phyloP scores from a whole-genome alignment of 495 filamentous ascomycete genomes.

The Cetradonia linearis region DNA sequence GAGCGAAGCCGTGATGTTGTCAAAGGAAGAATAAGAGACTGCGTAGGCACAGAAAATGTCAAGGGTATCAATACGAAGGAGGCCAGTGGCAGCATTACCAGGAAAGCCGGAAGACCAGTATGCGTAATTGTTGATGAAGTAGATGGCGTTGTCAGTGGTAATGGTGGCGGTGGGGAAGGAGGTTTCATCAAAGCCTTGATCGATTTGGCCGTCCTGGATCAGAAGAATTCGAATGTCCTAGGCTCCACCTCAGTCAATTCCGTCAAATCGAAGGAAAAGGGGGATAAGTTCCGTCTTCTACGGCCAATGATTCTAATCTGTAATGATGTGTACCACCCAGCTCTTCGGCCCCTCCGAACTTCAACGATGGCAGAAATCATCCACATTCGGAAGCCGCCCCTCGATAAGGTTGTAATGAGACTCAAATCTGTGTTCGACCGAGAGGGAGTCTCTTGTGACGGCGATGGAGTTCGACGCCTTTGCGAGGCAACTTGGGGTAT shows the following conservation, averaged over 20 bases:
- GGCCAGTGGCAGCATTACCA: constrained; percentile 45
- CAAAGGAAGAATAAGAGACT: constrained; percentile 77
- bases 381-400: constrained; percentile 77
- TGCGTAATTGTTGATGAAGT: constrained; percentile 95
- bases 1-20: constrained; percentile 71
- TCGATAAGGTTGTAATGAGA: constrained; percentile 75
- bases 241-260: constrained; percentile 30
- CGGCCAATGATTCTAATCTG: constrained; percentile 88
- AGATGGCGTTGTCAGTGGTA: constrained; percentile 79
- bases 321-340: constrained; percentile 94
- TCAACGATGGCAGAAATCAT: constrained; percentile 78
- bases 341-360: constrained; percentile 71
- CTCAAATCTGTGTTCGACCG: constrained; percentile 73
- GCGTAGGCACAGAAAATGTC: constrained; percentile 83
- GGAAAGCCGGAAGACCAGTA: constrained; percentile 71
- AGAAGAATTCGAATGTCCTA: constrained; percentile 55
- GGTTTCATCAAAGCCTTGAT: constrained; percentile 94
- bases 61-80: constrained; percentile 64
- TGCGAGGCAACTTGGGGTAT: constrained; percentile 94
- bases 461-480: constrained; percentile 75
- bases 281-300: constrained; percentile 73
- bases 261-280: constrained; percentile 50
- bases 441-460: constrained; percentile 77
- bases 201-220: constrained; percentile 73
- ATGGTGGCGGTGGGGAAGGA: constrained; percentile 59